Conservation (phyloP, 495 filamentous ascomycete genomes). For the Acidiella bohemica region DNA sequence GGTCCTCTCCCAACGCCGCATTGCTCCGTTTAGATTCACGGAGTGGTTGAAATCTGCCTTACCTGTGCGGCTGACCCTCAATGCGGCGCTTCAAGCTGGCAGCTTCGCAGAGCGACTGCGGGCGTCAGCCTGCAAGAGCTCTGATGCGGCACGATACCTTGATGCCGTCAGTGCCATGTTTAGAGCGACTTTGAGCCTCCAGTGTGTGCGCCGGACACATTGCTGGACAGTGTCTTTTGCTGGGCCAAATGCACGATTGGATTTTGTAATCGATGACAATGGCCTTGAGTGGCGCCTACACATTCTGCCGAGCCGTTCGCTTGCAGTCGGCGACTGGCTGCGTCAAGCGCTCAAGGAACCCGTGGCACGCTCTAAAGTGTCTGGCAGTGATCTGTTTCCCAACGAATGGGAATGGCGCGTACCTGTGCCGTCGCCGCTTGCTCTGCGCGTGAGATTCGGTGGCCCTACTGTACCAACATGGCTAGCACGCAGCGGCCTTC, state of each 20-base stretch:
- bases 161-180: slow-evolving; percentile 25
- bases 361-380: slow-evolving; percentile 41
- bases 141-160: slow-evolving; percentile 17
- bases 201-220: slow-evolving; percentile 34
- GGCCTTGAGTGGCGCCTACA: slow-evolving; percentile 43
- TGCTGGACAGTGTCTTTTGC: slow-evolving; percentile 43
- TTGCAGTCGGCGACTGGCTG: slow-evolving; percentile 31
- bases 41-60: slow-evolving; percentile 18
- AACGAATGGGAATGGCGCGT: slow-evolving; percentile 15
- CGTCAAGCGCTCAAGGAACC: slow-evolving; percentile 40
- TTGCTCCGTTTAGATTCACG: slow-evolving; percentile 38
- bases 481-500: slow-evolving; percentile 17
- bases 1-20: slow-evolving; percentile 22
- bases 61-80: slow-evolving; percentile 20
- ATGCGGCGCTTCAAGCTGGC: neutral
- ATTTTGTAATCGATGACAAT: slow-evolving; percentile 34
- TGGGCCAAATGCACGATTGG: slow-evolving; percentile 29
- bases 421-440: neutral
- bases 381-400: slow-evolving; percentile 12
- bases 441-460: slow-evolving; percentile 3
- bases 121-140: neutral
- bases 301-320: slow-evolving; percentile 31
- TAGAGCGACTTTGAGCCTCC: slow-evolving; percentile 34
- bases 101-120: neutral
- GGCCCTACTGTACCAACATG: slow-evolving; percentile 10